These are phyloP conservation scores for Dryas integrifolia DNA, from an alignment of 331 rosid genomes.

Conservation along the genomic window DNA sequence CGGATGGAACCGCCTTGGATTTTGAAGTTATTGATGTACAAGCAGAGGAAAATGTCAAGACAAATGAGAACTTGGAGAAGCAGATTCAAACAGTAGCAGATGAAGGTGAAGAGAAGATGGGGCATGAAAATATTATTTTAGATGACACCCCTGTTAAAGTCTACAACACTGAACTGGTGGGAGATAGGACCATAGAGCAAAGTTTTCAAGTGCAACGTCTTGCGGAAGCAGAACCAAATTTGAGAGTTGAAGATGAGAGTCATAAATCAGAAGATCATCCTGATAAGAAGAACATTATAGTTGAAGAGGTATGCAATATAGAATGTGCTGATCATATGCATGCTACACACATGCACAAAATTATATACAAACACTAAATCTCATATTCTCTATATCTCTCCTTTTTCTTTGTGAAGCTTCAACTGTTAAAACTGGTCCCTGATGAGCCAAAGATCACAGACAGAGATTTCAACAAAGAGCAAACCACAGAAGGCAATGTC, in stretches of 20 bases:
- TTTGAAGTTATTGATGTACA: constrained; percentile 6
- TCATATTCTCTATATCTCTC: background rate
- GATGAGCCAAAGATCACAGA: constrained; percentile 4
- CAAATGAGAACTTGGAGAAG: background rate
- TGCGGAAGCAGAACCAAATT: constrained; percentile 15
- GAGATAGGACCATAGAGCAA: constrained; percentile 15
- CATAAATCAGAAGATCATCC: background rate
- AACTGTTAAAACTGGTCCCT: background rate
- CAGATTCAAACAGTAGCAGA: background rate
- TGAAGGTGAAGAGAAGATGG: background rate
- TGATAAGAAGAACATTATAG: background rate
- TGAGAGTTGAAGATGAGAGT: constrained; percentile 16
- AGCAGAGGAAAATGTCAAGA: background rate
- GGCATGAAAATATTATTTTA: background rate
- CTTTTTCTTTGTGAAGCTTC: background rate
- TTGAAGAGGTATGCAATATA: background rate
- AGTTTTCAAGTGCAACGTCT: constrained; percentile 13
- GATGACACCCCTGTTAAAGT: constrained; percentile 23
- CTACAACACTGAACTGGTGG: background rate
- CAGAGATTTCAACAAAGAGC: constrained; percentile 11
- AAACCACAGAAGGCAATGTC: constrained; percentile 13
- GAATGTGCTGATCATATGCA: background rate
- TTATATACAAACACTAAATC: background rate
- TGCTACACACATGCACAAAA: background rate
- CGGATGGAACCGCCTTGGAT: background rate